These are phyloP conservation scores for Agroathelia rolfsii DNA, from an alignment of 1,284 basidiomycete genomes.

Conservation along the genomic window DNA sequence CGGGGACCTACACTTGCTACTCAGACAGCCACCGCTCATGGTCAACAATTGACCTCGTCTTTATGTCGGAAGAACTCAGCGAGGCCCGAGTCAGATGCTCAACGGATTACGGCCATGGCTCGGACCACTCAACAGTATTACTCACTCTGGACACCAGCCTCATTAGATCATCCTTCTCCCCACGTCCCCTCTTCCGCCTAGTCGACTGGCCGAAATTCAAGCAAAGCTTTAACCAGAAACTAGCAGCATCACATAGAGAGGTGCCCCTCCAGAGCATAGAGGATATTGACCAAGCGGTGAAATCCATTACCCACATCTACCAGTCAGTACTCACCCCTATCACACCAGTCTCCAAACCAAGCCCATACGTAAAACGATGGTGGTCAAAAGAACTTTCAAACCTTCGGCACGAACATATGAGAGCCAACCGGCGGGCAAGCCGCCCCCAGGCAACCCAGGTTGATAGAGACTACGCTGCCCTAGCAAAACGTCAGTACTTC, in stretches of 20 bases:
- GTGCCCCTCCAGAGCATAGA: slow-evolving; percentile 4
- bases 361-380: slow-evolving; percentile 19
- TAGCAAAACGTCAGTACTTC: no score
- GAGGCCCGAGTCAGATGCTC: no score
- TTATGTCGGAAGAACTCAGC: no score
- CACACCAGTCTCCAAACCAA: slow-evolving; percentile 9
- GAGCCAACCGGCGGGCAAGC: slow-evolving; percentile 12
- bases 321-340: no score
- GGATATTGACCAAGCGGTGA: slow-evolving; percentile 10
- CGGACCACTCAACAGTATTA: no score
- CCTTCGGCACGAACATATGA: slow-evolving; percentile 5
- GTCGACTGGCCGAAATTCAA: slow-evolving; percentile 8
- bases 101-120: no score
- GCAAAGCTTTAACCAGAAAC: neutral
- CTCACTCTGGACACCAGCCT: no score
- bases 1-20: no score
- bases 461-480: slow-evolving; percentile 5
- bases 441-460: slow-evolving; percentile 10
- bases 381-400: slow-evolving; percentile 18
- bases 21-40: no score
- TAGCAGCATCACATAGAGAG: no score
- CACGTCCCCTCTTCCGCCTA: neutral
- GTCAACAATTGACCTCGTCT: no score
- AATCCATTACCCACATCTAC: slow-evolving; percentile 7
- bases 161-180: no score